Percentiles rank a stretch among this genome's conserved stretches.
These are phyloP conservation scores for Nitzschia inconspicua DNA, from an alignment of 108 stramenopile species.

Conservation along the genomic window DNA sequence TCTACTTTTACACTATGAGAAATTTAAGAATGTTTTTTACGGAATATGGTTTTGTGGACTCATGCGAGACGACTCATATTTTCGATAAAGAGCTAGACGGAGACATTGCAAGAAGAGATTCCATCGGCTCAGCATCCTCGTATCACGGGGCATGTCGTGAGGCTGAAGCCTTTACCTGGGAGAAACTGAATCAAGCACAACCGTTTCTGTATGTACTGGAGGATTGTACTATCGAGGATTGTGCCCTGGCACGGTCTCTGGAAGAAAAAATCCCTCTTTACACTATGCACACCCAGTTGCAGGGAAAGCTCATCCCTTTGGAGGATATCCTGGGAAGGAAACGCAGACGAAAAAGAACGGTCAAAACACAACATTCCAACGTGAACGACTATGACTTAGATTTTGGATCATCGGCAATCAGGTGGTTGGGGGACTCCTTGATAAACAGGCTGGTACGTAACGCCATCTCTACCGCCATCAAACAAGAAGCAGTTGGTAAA, in stretches of 20 bases:
- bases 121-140: too few species aligned
- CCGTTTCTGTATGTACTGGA: too few species aligned
- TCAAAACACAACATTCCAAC: neutral
- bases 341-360: neutral
- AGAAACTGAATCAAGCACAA: too few species aligned
- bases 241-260: too few species aligned
- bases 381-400: neutral
- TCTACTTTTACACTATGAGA: slow-evolving; percentile 3
- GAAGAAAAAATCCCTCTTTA: neutral
- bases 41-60: too few species aligned
- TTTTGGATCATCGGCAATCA: slow-evolving; percentile 60
- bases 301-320: neutral
- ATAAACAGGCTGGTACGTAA: slow-evolving; percentile 25
- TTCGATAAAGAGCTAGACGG: too few species aligned
- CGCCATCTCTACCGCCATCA: neutral
- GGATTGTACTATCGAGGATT: too few species aligned
- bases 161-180: too few species aligned
- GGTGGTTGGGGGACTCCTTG: slow-evolving; percentile 46
- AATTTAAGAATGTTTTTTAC: too few species aligned
- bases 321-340: slow-evolving; percentile 6
- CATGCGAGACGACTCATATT: too few species aligned
- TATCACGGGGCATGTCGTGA: too few species aligned
- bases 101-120: too few species aligned
- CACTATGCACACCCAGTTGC: slow-evolving; percentile 1
- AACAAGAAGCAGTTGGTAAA: neutral